Evolutionary conservation across 768 basidiomycete genomes (phyloP).

Genomic region (Amanita rubescens): DNA sequence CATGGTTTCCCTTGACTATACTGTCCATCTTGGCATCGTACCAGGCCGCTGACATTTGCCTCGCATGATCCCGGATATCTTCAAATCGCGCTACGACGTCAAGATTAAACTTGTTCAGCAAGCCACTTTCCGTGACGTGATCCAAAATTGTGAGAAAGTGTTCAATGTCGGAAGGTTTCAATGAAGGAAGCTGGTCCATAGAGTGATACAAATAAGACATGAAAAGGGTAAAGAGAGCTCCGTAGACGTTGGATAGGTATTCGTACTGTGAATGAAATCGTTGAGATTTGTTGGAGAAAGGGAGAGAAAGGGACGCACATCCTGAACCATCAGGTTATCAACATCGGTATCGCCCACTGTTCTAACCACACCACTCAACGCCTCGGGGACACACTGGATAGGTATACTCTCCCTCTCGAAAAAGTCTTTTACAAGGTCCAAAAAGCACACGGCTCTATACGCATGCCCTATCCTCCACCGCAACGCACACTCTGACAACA

Average conservation of each 20-base stretch:
- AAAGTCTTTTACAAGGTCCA: conserved; percentile 79
- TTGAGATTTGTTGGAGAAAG: not conserved
- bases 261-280: conserved; percentile 42
- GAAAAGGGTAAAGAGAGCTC: conserved; percentile 78
- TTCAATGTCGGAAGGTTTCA: conserved; percentile 66
- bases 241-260: conserved; percentile 60
- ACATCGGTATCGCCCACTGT: conserved; percentile 63
- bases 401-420: conserved; percentile 90
- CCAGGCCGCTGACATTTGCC: conserved; percentile 49
- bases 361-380: conserved; percentile 64
- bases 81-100: conserved; percentile 60
- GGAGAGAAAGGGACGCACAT: conserved; percentile 48
- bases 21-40: conserved; percentile 59
- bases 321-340: conserved; percentile 71
- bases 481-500: conserved; percentile 82
- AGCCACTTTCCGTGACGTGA: conserved; percentile 57
- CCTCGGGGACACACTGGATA: conserved; percentile 91
- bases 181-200: conserved; percentile 66
- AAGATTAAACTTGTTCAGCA: conserved; percentile 67
- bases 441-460: conserved; percentile 72
- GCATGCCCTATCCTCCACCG: conserved; percentile 85
- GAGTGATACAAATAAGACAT: conserved; percentile 78
- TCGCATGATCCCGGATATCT: conserved; percentile 63
- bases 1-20: conserved; percentile 45
- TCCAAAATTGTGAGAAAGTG: conserved; percentile 64